Evolutionary conservation across 108 stramenopile species (phyloP).

Genomic region (Nitzschia palea): DNA sequence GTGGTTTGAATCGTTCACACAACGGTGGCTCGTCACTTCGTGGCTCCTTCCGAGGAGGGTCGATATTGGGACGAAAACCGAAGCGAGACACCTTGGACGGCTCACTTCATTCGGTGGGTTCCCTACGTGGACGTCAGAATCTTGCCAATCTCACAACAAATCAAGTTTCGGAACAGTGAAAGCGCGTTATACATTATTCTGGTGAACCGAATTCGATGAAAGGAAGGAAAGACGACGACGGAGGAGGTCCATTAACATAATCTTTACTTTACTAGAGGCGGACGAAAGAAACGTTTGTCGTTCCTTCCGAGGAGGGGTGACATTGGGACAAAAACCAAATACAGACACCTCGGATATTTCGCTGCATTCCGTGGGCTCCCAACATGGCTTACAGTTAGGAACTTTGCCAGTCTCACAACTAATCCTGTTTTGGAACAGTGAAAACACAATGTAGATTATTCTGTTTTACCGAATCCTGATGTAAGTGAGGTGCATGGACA

Average conservation of each 20-base stretch:
- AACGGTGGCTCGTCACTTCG: background rate
- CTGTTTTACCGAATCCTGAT: no score
- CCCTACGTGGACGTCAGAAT: slow-evolving; percentile 8
- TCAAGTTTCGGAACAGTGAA: no score
- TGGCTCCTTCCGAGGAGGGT: slow-evolving; percentile 13
- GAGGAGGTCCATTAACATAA: background rate
- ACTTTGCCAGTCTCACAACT: no score
- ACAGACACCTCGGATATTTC: slow-evolving; percentile 4
- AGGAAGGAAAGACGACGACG: slow-evolving; percentile 18
- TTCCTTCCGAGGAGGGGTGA: slow-evolving; percentile 12
- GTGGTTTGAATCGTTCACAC: background rate
- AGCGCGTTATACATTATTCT: no score
- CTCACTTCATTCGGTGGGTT: slow-evolving; percentile 15
- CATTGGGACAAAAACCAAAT: slow-evolving; percentile 3
- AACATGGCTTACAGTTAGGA: background rate
- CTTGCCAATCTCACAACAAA: no score
- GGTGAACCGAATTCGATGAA: no score
- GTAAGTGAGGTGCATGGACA: no score
- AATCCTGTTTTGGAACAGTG: no score
- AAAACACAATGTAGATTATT: no score
- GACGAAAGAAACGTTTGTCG: background rate
- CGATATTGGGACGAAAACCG: slow-evolving; percentile 6
- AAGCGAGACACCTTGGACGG: slow-evolving; percentile 2
- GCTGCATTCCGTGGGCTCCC: slow-evolving; percentile 10
- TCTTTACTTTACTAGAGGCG: slow-evolving; percentile 1